Percentiles rank a stretch among this genome's conserved stretches.
Conservation (phyloP, 768 basidiomycete genomes). For the Tulasnella sp. region DNA sequence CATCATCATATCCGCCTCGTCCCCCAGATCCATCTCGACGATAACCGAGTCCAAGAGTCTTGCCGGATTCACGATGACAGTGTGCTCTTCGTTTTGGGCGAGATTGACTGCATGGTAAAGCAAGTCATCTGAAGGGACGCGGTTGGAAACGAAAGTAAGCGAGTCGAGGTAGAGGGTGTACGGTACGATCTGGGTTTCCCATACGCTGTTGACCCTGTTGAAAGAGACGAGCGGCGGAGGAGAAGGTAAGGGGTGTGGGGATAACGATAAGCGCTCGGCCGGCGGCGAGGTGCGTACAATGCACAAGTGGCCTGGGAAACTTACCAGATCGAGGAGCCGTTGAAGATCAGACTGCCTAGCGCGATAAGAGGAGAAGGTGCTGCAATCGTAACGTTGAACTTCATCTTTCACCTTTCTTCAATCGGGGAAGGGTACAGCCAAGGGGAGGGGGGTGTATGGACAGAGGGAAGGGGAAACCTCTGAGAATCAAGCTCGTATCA, state of each 20-base stretch:
- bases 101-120: not conserved
- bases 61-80: not conserved
- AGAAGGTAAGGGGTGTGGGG: not conserved
- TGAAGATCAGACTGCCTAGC: constrained; percentile 7
- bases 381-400: constrained; percentile 12
- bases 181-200: not conserved
- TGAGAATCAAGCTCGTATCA: not conserved
- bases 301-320: not conserved
- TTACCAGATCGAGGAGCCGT: constrained; percentile 8
- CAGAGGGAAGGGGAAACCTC: not conserved
- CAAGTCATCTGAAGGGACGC: not conserved
- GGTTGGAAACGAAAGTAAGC: not conserved
- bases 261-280: not conserved
- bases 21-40: constrained; percentile 1
- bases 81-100: not conserved
- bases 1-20: not conserved
- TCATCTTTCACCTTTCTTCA: not conserved
- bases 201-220: not conserved
- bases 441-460: not conserved
- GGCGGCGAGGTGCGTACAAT: not conserved
- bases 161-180: constrained; percentile 1
- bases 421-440: not conserved
- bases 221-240: not conserved
- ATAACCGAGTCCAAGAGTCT: not conserved
- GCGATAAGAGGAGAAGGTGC: constrained; percentile 1